Evolutionary conservation across 192 early-diverging fungal species (phyloP).

Genomic region (Rhizophagus sp.): DNA sequence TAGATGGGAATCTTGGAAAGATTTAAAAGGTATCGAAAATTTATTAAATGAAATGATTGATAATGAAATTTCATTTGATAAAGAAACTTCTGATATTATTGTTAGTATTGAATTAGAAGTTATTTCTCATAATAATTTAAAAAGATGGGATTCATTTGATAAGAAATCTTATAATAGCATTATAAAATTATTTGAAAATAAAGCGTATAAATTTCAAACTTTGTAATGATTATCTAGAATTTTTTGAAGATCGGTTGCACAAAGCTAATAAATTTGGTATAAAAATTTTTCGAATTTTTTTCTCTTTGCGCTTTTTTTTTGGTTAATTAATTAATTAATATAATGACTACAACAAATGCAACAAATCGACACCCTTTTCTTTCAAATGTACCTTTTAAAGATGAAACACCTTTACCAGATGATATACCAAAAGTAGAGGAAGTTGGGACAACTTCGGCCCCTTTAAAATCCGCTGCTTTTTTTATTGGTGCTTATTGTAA

Average conservation of each 20-base stretch:
- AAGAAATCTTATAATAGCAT: not conserved
- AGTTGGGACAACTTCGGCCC: slow-evolving; percentile 88
- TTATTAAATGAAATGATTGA: slow-evolving; percentile 44
- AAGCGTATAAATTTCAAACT: not conserved
- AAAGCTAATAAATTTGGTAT: not conserved
- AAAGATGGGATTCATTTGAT: not conserved
- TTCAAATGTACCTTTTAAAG: slow-evolving; percentile 54
- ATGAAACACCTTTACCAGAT: slow-evolving; percentile 77
- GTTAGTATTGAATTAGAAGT: slow-evolving; percentile 10
- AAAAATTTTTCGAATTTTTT: not conserved
- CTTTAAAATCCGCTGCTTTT: slow-evolving; percentile 91
- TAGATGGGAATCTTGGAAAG: slow-evolving; percentile 45
- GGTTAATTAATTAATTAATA: not conserved
- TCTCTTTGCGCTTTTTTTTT: not conserved
- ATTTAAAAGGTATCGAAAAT: slow-evolving; percentile 40
- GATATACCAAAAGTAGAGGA: slow-evolving; percentile 76
- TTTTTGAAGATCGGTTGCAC: not conserved
- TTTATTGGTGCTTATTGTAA: slow-evolving; percentile 88
- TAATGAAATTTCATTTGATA: slow-evolving; percentile 40
- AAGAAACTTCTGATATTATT: slow-evolving; percentile 29
- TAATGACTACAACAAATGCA: not conserved
- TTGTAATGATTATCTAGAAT: not conserved
- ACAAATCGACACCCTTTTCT: slow-evolving; percentile 1
- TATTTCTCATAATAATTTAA: not conserved
- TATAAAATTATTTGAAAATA: not conserved